A percentile compares a stretch with the other conserved stretches of the same genome.
These are phyloP conservation scores for Penicillium crystallinum DNA, from an alignment of 495 filamentous ascomycete genomes.

Conservation along the genomic window DNA sequence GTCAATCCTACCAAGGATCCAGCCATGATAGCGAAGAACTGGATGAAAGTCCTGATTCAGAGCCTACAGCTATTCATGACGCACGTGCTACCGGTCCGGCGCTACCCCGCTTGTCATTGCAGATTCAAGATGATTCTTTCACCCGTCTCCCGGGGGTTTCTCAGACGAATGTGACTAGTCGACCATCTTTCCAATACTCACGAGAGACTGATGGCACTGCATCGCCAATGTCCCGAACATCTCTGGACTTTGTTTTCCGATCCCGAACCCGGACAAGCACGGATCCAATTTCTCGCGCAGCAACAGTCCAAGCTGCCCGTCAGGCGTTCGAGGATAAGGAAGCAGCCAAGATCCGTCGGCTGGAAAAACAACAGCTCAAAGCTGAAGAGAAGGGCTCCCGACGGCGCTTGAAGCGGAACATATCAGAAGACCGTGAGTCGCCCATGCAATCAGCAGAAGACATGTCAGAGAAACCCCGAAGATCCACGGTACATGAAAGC, in stretches of 20 bases:
- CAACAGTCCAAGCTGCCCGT: slow-evolving; percentile 49
- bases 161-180: slow-evolving; percentile 49
- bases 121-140: slow-evolving; percentile 45
- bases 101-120: slow-evolving; percentile 35
- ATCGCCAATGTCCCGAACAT: slow-evolving; percentile 48
- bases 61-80: slow-evolving; percentile 16
- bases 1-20: slow-evolving; percentile 48
- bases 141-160: slow-evolving; percentile 44
- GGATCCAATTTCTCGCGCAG: slow-evolving; percentile 49
- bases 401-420: slow-evolving; percentile 28
- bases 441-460: slow-evolving; percentile 9
- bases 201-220: slow-evolving; percentile 44
- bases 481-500: background rate
- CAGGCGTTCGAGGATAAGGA: slow-evolving; percentile 56
- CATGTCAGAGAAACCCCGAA: slow-evolving; percentile 12
- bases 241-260: slow-evolving; percentile 53
- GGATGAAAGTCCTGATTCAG: slow-evolving; percentile 29
- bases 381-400: slow-evolving; percentile 40
- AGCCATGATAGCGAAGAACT: slow-evolving; percentile 43
- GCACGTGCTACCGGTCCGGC: slow-evolving; percentile 25
- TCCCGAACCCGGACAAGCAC: slow-evolving; percentile 41
- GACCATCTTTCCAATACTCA: slow-evolving; percentile 46
- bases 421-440: slow-evolving; percentile 11
- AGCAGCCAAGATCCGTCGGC: slow-evolving; percentile 51
- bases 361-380: slow-evolving; percentile 52